A percentile compares a stretch with the other conserved stretches of the same genome.
These are phyloP conservation scores for Boletus mariae DNA, from an alignment of 1,284 basidiomycete species.

Conservation along the genomic window DNA sequence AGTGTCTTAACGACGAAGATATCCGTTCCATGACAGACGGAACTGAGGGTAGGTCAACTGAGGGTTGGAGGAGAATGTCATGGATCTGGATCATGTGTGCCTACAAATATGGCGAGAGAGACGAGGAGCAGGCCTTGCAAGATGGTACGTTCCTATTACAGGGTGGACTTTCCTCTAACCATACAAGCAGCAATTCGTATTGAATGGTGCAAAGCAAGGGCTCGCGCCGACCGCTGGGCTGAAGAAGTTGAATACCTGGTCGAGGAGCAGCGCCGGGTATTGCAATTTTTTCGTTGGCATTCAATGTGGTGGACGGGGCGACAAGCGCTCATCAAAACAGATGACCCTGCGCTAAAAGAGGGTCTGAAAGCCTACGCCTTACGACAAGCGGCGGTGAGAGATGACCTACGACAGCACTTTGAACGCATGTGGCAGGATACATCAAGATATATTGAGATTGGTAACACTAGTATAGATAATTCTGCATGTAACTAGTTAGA, in stretches of 20 bases:
- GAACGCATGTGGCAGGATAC: neutral
- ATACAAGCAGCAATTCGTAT: neutral
- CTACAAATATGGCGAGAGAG: too few relatives aligned
- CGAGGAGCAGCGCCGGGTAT: neutral
- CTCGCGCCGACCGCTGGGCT: neutral
- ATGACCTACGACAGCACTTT: neutral
- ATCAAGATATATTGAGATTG: neutral
- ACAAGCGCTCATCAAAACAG: neutral
- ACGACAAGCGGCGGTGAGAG: neutral
- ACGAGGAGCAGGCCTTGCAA: too few relatives aligned
- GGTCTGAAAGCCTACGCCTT: neutral
- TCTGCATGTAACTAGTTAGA: too few relatives aligned
- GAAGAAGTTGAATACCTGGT: neutral
- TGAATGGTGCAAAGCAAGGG: conserved; percentile 1
- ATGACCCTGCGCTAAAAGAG: neutral
- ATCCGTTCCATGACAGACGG: neutral
- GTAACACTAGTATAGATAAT: neutral
- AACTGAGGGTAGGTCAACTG: neutral
- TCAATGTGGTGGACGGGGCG: neutral
- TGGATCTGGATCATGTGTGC: too few relatives aligned
- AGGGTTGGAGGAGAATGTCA: neutral
- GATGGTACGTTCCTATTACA: neutral
- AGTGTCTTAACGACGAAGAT: neutral
- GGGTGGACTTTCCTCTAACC: neutral
- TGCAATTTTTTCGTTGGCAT: neutral